These are phyloP conservation scores for Phascolomyces articulosus DNA, from an alignment of 371 early-diverging fungal species.

Conservation along the genomic window DNA sequence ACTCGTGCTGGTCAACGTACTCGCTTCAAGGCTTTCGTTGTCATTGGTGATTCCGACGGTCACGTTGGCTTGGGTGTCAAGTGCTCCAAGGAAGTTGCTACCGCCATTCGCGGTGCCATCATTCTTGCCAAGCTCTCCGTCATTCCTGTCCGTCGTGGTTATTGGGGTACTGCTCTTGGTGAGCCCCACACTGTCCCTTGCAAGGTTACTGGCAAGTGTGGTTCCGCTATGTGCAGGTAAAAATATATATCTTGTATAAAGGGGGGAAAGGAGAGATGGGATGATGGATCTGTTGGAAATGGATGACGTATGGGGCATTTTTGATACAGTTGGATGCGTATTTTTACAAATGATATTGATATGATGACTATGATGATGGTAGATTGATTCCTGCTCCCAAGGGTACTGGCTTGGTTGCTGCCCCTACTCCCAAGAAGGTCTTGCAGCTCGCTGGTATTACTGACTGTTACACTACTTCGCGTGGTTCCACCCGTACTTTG, in stretches of 20 bases:
- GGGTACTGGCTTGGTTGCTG: constrained; percentile 99
- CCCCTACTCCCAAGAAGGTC: constrained; percentile 97
- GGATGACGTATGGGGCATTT: neutral
- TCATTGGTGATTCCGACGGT: constrained; percentile 98
- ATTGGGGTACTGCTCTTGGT: constrained; percentile 98
- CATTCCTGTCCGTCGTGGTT: constrained; percentile 99
- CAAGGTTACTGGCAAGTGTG: constrained; percentile 99
- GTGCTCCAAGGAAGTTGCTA: constrained; percentile 99
- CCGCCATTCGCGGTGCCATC: constrained; percentile 98
- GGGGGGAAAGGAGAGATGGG: neutral
- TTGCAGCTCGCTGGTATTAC: constrained; percentile 98
- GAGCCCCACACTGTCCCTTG: constrained; percentile 99
- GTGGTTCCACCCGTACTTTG: constrained; percentile 90
- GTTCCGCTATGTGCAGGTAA: constrained; percentile 93
- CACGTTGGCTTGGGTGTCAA: constrained; percentile 99
- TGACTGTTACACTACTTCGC: constrained; percentile 97
- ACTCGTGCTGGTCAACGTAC: constrained; percentile 99
- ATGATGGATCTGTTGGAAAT: too few relatives aligned
- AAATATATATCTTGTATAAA: constrained; percentile 75
- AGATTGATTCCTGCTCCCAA: constrained; percentile 64
- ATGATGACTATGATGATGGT: neutral
- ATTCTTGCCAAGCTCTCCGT: constrained; percentile 98
- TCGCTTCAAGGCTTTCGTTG: constrained; percentile 99
- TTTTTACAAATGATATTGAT: neutral
- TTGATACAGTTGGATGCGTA: neutral